Conservation (phyloP, 129 eudicot species). For the Rutidosis leptorrhynchoides region DNA sequence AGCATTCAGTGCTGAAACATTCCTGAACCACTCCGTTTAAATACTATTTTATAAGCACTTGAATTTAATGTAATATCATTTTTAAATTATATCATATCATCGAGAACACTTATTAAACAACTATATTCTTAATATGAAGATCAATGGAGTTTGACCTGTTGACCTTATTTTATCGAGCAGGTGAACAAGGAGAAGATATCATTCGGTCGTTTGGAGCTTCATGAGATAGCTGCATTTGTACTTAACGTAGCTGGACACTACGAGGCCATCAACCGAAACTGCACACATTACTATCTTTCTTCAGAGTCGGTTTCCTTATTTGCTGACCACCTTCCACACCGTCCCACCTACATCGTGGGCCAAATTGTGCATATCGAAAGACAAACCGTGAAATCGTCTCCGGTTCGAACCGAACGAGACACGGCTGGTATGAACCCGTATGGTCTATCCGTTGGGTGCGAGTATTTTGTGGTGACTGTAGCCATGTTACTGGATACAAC, state of each 20-base stretch:
- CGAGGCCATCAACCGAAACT: slow-evolving; percentile 82
- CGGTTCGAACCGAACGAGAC: slow-evolving; percentile 23
- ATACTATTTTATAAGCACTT: too few relatives aligned
- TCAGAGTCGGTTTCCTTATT: slow-evolving; percentile 84
- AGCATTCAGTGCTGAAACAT: too few relatives aligned
- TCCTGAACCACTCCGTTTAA: too few relatives aligned
- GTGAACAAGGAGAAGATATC: slow-evolving; percentile 93
- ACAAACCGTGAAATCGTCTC: slow-evolving; percentile 46
- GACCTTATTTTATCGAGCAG: slow-evolving; percentile 28
- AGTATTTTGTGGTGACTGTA: slow-evolving; percentile 91
- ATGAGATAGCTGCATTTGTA: slow-evolving; percentile 87
- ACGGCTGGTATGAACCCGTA: slow-evolving; percentile 50
- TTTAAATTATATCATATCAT: too few relatives aligned
- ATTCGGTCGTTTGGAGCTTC: slow-evolving; percentile 76
- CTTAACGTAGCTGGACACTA: slow-evolving; percentile 65
- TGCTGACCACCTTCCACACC: slow-evolving; percentile 62
- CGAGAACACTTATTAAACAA: too few relatives aligned
- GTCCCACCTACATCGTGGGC: slow-evolving; percentile 80
- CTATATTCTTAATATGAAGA: neutral
- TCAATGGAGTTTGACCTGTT: neutral
- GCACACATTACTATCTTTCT: slow-evolving; percentile 80
- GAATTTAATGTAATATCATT: too few relatives aligned
- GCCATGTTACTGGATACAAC: slow-evolving; percentile 90
- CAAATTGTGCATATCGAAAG: slow-evolving; percentile 88
- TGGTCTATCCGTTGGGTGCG: slow-evolving; percentile 82